Evolutionary conservation across 192 early-diverging fungal genomes (phyloP), one percentile per base, ranked within the genome.

Genomic region (Coemansia sp.): DNA sequence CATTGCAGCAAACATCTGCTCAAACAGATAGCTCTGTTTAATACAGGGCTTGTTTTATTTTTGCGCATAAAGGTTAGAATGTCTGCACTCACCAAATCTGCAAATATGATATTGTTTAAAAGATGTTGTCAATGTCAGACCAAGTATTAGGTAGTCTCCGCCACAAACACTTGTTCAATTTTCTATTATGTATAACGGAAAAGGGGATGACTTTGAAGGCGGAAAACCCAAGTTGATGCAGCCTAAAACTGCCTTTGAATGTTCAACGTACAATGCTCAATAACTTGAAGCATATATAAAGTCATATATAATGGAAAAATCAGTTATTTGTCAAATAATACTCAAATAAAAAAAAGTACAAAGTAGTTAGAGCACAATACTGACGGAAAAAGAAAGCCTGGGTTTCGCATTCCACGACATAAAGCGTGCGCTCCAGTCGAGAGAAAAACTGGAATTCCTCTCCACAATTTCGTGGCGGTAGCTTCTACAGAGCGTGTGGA

Each of bases 341-440:
- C 39, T 46, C 39, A 63, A 14, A 31, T 52, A 11, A 52, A 22
- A n/a, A n/a, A 63, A 50, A 63, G 53, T 62, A 55, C 27, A 24
- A 36, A 22, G 14, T 39, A 9, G 33, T 60, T 25, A 60, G 25
- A 60, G 42, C 23, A 60, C 59, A 60, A 60, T 60, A 22, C 39
- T 17, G 3, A 46, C 9, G 25, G 25, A 60, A 60, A 59, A 32
- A 31, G 51, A 9, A 61, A 39, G 61, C 11, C 39, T 17, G 14
- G 14, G 39, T 46, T 46, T 46, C 39, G 39, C 39, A 46, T 46
- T 46, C 39, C 3, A 46, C 39, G 39, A 46, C 39, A 46, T 46
- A 17, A 46, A 46, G 11, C 39, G 9, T 10, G 10, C 39, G 14
- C 39, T 17, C 59, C 24, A 61, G 31, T 46, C 14, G 52, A 21